phyloP scores from a whole-genome alignment of 176 grass and related monocot genomes.

The Thinopyrum elongatum region DNA sequence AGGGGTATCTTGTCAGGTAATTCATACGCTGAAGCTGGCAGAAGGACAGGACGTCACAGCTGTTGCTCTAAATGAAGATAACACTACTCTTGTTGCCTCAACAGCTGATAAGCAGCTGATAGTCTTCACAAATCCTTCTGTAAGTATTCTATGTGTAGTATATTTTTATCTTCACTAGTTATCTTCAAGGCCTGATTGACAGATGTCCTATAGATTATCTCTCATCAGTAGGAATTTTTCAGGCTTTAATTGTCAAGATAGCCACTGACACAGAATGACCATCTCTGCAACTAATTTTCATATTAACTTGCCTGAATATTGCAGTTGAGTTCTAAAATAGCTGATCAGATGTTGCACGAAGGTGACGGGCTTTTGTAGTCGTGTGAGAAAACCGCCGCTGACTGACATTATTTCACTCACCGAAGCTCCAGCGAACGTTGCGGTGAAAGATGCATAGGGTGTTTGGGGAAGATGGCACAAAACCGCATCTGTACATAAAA shows the following conservation, averaged over 20 bases:
- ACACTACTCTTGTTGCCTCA: conserved; percentile 78
- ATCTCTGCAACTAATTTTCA: conserved; percentile 12
- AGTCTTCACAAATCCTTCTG: conserved; percentile 75
- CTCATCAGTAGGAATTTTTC: not conserved
- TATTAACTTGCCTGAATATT: conserved; percentile 11
- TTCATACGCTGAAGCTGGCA: conserved; percentile 63
- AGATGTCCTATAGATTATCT: not conserved
- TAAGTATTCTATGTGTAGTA: conserved; percentile 38
- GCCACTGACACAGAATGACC: not conserved
- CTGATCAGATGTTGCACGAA: conserved; percentile 76
- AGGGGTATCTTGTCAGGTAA: conserved; percentile 51
- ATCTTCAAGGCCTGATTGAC: conserved; percentile 6
- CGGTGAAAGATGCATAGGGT: not conserved
- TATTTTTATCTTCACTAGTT: conserved; percentile 16
- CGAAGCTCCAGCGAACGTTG: conserved; percentile 2
- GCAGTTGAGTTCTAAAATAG: conserved; percentile 67
- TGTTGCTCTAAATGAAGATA: conserved; percentile 79
- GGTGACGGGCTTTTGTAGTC: conserved; percentile 46
- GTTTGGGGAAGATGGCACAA: conserved; percentile 6
- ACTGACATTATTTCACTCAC: not conserved
- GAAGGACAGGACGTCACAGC: conserved; percentile 73
- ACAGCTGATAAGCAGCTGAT: conserved; percentile 83
- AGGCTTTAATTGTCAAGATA: conserved; percentile 15
- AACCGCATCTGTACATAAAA: not conserved
- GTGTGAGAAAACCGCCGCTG: conserved; percentile 25